phyloP scores from a whole-genome alignment of 2,329 filamentous ascomycete species.

The Fusarium multiceps region DNA sequence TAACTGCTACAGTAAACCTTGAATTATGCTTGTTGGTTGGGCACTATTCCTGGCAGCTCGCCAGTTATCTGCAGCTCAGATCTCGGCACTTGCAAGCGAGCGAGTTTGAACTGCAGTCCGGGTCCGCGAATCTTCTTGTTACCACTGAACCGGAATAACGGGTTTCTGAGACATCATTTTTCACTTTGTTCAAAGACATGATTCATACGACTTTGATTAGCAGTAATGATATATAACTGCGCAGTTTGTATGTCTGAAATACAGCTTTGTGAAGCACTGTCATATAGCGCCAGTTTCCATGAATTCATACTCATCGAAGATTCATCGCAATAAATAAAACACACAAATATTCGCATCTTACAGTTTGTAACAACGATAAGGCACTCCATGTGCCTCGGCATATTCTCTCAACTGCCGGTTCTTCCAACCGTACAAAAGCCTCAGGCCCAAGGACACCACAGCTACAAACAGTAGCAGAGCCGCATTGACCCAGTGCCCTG shows the following conservation, averaged over 20 bases:
- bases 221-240: neutral
- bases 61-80: slow-evolving; percentile 13
- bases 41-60: slow-evolving; percentile 13
- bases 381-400: slow-evolving; percentile 47
- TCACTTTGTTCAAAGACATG: neutral
- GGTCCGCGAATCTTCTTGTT: neutral
- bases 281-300: neutral
- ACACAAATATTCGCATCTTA: slow-evolving; percentile 32
- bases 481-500: slow-evolving; percentile 76
- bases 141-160: neutral
- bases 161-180: slow-evolving; percentile 5
- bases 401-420: slow-evolving; percentile 53
- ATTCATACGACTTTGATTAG: neutral
- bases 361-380: slow-evolving; percentile 56
- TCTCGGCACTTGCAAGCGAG: slow-evolving; percentile 25
- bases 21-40: slow-evolving; percentile 9
- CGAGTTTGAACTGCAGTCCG: neutral
- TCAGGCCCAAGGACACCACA: slow-evolving; percentile 63
- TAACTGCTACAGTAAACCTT: slow-evolving; percentile 19
- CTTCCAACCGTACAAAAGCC: slow-evolving; percentile 65
- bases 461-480: slow-evolving; percentile 69
- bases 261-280: neutral
- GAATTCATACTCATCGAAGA: neutral
- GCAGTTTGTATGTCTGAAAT: neutral
- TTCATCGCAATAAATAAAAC: slow-evolving; percentile 5